Base-by-base conservation (phyloP, 2,329 filamentous ascomycete species). In the Tolypocladium tropicale region DNA sequence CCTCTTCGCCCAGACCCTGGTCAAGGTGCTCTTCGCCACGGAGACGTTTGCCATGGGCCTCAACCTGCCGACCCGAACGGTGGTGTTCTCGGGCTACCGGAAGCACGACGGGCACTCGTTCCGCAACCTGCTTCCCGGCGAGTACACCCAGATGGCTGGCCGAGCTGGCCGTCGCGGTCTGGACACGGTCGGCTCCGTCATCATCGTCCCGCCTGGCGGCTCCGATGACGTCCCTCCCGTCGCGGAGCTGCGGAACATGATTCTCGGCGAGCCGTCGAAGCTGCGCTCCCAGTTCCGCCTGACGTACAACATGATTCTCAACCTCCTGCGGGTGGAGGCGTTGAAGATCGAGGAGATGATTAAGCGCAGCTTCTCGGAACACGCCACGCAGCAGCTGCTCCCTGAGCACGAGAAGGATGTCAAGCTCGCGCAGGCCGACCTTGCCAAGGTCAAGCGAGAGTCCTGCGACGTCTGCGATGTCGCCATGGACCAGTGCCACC, bases 281-380 rank as follows among this genome's bases (percentile, higher is more conserved):
- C 80, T 99, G 52, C 84, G 91, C 51, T 97, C 93, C 7, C 94
- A 99, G 67, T 99, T 99, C 78, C 84, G 94, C 58, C 78, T 99
- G 52, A 99, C 95, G 0, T 99, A 99, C 77, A 99, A 97, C 73
- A 99, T 99, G 94, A 99, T 99, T 58, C 77, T 99, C 33, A 99
- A 97, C 67, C 78, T 99, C 34, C 78, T 99, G 52, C 87, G 94
- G 37, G 94, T 99, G 2, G 94, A 99, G 71, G 94, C 94, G 2
- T 75, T 99, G 61, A 97, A 96, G 75, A 97, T 99, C 63, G 94
- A 99, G 70, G 94, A 99, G 73, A 99, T 99, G 94, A 99, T 99
- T 77, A 99, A 99, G 79, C 88, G 94, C 62, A 96, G 92, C 70
- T 99, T 99, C 77, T 96, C 93, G 54, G 94, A 99, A 71, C 94